Evolutionary conservation across 228 moss, liverwort and hornwort genomes (phyloP).

Genomic region (Sphagnum magellanicum): DNA sequence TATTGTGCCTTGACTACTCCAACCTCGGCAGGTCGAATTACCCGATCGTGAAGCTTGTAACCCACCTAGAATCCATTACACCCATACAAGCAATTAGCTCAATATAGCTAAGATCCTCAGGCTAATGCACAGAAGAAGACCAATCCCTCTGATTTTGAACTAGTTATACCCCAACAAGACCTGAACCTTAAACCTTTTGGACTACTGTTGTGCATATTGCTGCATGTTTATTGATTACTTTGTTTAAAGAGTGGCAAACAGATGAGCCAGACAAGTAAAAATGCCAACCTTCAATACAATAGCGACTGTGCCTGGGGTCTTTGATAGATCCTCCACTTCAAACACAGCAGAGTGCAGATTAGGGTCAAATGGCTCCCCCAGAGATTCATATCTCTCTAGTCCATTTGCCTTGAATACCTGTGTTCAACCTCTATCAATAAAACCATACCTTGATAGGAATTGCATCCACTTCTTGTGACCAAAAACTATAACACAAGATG

Average conservation of each 20-base stretch:
- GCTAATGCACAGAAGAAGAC: not conserved
- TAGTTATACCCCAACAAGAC: not conserved
- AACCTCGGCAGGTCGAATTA: constrained; percentile 88
- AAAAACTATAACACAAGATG: too few species aligned
- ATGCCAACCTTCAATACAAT: constrained; percentile 61
- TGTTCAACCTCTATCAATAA: not conserved
- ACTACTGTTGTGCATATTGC: not conserved
- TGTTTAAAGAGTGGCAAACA: not conserved
- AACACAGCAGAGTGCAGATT: constrained; percentile 80
- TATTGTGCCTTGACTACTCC: constrained; percentile 60
- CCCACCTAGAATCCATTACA: constrained; percentile 21
- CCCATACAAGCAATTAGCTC: constrained; percentile 2
- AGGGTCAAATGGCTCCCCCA: constrained; percentile 68
- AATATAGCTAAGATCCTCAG: not conserved
- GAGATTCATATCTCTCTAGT: constrained; percentile 65
- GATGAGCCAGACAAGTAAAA: not conserved
- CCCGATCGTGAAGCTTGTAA: constrained; percentile 75
- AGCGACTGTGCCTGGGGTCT: constrained; percentile 59
- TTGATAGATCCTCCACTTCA: constrained; percentile 66
- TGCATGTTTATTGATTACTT: not conserved
- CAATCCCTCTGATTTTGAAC: not conserved
- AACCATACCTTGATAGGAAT: not conserved
- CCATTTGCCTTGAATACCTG: constrained; percentile 86
- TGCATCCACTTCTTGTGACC: not conserved
- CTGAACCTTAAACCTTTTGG: not conserved